phyloP scores from a whole-genome alignment of 2,329 filamentous ascomycete genomes.

The Cryphonectria naterciae region DNA sequence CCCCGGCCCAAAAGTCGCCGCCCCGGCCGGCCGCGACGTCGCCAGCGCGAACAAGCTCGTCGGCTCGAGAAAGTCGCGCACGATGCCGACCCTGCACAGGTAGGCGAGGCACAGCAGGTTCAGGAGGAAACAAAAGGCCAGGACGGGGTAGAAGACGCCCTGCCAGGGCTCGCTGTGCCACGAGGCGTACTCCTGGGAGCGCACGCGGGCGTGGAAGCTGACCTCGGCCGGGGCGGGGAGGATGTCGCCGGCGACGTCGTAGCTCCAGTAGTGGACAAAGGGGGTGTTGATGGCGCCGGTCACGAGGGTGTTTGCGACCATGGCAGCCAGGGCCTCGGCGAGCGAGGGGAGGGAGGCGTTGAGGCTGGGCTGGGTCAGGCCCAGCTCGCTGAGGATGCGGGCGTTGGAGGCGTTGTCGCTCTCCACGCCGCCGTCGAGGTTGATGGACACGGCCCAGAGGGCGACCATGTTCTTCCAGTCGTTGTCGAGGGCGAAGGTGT shows the following conservation, averaged over 20 bases:
- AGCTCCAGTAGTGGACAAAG: slow-evolving; percentile 61
- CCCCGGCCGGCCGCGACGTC: slow-evolving; percentile 57
- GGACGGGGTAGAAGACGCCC: slow-evolving; percentile 67
- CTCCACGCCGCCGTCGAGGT: slow-evolving; percentile 58
- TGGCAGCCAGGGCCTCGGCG: slow-evolving; percentile 74
- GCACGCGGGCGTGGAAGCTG: slow-evolving; percentile 66
- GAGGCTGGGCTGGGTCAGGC: slow-evolving; percentile 48
- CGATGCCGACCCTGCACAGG: slow-evolving; percentile 58
- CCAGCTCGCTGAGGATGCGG: slow-evolving; percentile 60
- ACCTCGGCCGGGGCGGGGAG: slow-evolving; percentile 54
- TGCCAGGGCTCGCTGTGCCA: slow-evolving; percentile 66
- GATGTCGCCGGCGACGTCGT: slow-evolving; percentile 35
- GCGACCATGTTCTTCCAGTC: slow-evolving; percentile 62
- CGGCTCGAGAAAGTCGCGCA: slow-evolving; percentile 80
- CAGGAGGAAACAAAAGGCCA: slow-evolving; percentile 67
- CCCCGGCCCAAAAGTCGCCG: not conserved
- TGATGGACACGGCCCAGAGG: slow-evolving; percentile 59
- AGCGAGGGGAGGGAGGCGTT: slow-evolving; percentile 63
- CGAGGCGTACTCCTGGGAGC: slow-evolving; percentile 71
- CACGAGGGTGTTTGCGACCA: slow-evolving; percentile 69
- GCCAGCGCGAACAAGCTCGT: slow-evolving; percentile 75
- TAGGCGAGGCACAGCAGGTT: slow-evolving; percentile 70
- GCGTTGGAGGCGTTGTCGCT: slow-evolving; percentile 63
- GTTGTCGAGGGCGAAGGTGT: slow-evolving; percentile 33
- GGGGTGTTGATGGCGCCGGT: slow-evolving; percentile 62